Conservation (phyloP, 2,329 filamentous ascomycete species). For the Fusarium tupiense region DNA sequence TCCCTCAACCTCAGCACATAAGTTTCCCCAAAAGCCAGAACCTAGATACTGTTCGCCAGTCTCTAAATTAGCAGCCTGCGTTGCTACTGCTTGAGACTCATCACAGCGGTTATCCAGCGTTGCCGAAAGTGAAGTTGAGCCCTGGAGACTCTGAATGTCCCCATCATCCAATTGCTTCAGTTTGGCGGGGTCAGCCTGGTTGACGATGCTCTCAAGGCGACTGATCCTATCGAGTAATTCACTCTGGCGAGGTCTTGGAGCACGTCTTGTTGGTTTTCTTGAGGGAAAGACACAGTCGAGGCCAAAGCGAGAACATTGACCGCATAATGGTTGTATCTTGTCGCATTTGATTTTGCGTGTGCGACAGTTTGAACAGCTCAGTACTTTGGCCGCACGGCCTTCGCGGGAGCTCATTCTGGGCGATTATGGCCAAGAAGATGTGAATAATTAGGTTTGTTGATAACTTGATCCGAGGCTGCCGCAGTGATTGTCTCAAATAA, state of each 20-base stretch:
- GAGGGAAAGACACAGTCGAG: conserved; percentile 59
- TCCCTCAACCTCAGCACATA: conserved; percentile 57
- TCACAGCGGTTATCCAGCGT: conserved; percentile 27
- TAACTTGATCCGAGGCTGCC: not conserved
- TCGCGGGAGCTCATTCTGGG: conserved; percentile 34
- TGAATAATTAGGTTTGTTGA: not conserved
- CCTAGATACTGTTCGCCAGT: conserved; percentile 50
- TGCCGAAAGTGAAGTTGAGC: conserved; percentile 1
- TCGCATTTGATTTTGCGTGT: conserved; percentile 71
- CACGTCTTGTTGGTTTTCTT: conserved; percentile 56
- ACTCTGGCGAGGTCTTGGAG: conserved; percentile 53
- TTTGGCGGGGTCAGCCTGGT: conserved; percentile 51
- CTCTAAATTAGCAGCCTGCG: conserved; percentile 35
- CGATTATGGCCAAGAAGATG: not conserved
- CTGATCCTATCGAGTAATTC: conserved; percentile 57
- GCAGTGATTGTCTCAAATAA: not conserved
- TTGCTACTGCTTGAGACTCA: conserved; percentile 16
- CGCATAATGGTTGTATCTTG: conserved; percentile 62
- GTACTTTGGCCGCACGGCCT: conserved; percentile 45
- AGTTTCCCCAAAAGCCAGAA: conserved; percentile 56
- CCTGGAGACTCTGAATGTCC: conserved; percentile 3
- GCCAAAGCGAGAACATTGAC: conserved; percentile 59
- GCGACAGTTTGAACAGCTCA: conserved; percentile 69
- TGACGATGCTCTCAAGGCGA: conserved; percentile 58
- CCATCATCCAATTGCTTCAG: conserved; percentile 39